A percentile compares a stretch with the other conserved stretches of the same genome.
Conservation (phyloP, 2,329 filamentous ascomycete genomes). For the Cladobotryum mycophilum region DNA sequence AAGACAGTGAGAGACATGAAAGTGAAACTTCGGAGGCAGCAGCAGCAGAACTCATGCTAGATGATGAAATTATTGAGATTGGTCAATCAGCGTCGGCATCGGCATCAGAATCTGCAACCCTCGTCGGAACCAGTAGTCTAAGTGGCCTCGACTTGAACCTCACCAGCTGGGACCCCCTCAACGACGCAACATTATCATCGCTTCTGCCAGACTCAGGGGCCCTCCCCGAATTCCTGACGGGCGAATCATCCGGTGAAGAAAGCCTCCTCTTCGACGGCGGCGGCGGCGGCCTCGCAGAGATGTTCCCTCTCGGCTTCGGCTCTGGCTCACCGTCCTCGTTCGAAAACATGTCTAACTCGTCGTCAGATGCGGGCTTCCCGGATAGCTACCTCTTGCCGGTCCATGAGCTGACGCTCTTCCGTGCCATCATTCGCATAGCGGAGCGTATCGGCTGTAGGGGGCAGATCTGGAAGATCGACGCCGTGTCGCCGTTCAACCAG, state of each 20-base stretch:
- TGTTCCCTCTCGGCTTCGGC: conserved; percentile 12
- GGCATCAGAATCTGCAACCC: background rate
- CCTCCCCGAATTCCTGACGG: conserved; percentile 11
- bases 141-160: conserved; percentile 19
- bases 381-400: conserved; percentile 46
- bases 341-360: conserved; percentile 13
- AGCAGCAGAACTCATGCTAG: conserved; percentile 4
- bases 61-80: background rate
- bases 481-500: conserved; percentile 40
- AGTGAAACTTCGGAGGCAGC: background rate
- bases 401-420: conserved; percentile 42
- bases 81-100: background rate
- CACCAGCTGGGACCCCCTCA: conserved; percentile 17
- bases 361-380: conserved; percentile 25
- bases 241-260: conserved; percentile 4
- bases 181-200: conserved; percentile 15
- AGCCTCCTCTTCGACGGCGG: background rate
- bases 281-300: conserved; percentile 1
- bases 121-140: conserved; percentile 6
- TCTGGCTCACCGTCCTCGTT: conserved; percentile 18
- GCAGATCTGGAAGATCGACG: conserved; percentile 40
- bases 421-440: conserved; percentile 41
- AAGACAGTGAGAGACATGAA: background rate
- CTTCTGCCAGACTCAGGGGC: conserved; percentile 12
- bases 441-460: conserved; percentile 36